phyloP scores from a whole-genome alignment of 768 basidiomycete genomes.

The Pleurotus sapidus region DNA sequence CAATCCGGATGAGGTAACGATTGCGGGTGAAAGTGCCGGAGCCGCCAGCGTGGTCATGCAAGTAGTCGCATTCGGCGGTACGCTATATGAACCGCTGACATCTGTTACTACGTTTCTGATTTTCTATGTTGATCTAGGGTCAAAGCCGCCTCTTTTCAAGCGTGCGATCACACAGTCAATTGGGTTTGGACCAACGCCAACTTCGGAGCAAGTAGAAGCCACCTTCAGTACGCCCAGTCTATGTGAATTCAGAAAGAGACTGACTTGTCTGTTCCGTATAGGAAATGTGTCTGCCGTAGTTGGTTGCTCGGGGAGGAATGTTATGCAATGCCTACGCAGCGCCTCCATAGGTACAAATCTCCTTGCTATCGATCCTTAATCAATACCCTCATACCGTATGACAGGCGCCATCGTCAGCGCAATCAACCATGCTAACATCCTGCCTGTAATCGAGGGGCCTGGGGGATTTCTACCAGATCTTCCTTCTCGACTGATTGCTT shows the following conservation, averaged over 20 bases:
- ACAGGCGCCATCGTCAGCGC: conserved; percentile 36
- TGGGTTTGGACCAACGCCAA: conserved; percentile 35
- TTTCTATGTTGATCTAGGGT: conserved; percentile 14
- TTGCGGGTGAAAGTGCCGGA: conserved; percentile 38
- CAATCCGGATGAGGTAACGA: conserved; percentile 27
- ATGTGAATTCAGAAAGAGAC: not conserved
- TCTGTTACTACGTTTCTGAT: not conserved
- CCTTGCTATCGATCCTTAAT: not conserved
- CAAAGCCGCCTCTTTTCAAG: conserved; percentile 32
- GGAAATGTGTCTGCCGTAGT: conserved; percentile 26
- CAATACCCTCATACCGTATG: too few species aligned
- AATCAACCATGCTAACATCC: conserved; percentile 31
- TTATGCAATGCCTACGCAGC: conserved; percentile 32
- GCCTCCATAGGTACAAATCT: conserved; percentile 28
- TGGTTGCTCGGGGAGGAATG: conserved; percentile 24
- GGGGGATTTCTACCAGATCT: conserved; percentile 29
- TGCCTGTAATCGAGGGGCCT: conserved; percentile 26
- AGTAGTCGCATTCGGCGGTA: conserved; percentile 39
- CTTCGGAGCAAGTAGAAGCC: conserved; percentile 22
- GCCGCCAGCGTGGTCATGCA: conserved; percentile 44
- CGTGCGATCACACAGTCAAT: conserved; percentile 39
- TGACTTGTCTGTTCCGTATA: conserved; percentile 4
- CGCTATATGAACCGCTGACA: not conserved
- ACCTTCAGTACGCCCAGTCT: conserved; percentile 27
- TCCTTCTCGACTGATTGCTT: conserved; percentile 31